Conservation (phyloP, 2,329 filamentous ascomycete species). For the Pseudocercospora musae region DNA sequence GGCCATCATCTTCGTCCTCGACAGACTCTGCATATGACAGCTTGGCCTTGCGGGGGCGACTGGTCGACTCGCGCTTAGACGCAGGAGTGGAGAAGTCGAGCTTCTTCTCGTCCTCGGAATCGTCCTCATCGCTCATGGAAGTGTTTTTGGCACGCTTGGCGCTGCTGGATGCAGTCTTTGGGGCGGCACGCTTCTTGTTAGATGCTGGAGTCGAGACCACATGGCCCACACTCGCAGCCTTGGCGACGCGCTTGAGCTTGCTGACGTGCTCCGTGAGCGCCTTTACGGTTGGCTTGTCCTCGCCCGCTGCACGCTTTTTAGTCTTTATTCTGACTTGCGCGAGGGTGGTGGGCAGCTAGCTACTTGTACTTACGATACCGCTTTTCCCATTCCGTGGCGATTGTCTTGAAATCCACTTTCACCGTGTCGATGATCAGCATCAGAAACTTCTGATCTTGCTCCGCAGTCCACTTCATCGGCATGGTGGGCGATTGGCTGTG, state of each 20-base stretch:
- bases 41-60: conserved; percentile 15
- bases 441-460: conserved; percentile 26
- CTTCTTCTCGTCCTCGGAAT: conserved; percentile 23
- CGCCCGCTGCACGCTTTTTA: conserved; percentile 15
- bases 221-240: conserved; percentile 1
- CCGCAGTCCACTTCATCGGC: conserved; percentile 25
- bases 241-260: conserved; percentile 15
- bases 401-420: conserved; percentile 18
- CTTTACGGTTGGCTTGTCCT: conserved; percentile 15
- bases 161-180: conserved; percentile 18
- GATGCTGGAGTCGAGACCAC: conserved; percentile 5
- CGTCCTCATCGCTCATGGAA: conserved; percentile 28
- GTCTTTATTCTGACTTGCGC: neutral
- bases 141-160: conserved; percentile 9
- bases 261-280: conserved; percentile 26
- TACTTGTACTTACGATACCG: conserved; percentile 18
- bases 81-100: conserved; percentile 7
- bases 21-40: conserved; percentile 4
- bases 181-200: conserved; percentile 8
- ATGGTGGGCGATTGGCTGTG: conserved; percentile 12
- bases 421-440: conserved; percentile 23
- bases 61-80: conserved; percentile 15
- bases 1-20: conserved; percentile 3
- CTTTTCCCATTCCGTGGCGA: conserved; percentile 16
- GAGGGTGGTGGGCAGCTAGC: too few relatives aligned